Evolutionary conservation across 495 filamentous ascomycete genomes (phyloP), one percentile per base, ranked within the genome.

Genomic region (Pseudevernia furfuracea): DNA sequence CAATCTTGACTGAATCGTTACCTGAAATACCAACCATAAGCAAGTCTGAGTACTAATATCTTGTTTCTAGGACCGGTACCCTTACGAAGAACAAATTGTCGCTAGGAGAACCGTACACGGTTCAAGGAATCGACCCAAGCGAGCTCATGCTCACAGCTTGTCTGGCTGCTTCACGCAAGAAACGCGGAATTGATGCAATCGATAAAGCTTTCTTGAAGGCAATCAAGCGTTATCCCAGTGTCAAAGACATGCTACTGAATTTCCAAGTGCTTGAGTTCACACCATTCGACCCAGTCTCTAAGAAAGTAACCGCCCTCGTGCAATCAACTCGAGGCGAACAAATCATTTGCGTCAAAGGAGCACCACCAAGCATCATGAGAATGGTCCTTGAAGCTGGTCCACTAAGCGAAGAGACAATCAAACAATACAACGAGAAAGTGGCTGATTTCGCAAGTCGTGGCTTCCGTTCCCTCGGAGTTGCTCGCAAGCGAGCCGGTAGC

Each of bases 141-240:
- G 90, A 95, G 62, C 84, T 96, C 62, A 93, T 96, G 88, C 77
- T 95, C 62, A 92, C 90, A 74, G 90, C 92, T 68, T 95, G 90
- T 76, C 80, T 96, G 69, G 92, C 92, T 68, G 90, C 92, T 58
- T 93, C 87, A 69, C 89, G 90, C 77, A 95, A 92, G 83, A 92
- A 90, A 84, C 92, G 92, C 79, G 91, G 91, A 78, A 88, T 96
- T 68, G 92, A 96, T 76, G 88, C 92, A 64, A 96, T 96, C 70
- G 92, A 96, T 82, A 92, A 91, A 77, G 92, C 90, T 71, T 95
- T 96, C 79, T 79, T 96, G 71, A 94, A 92, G 80, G 82, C 84
- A 41, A 83, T 96, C 57, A 85, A 84, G 72, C 82, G 80, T 73
- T 96, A 93, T 72, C 91, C 91, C 23, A 80, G 81, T 61, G 89